Evolutionary conservation across 306 rosid species (phyloP).

Genomic region (Hippophae rhamnoides): DNA sequence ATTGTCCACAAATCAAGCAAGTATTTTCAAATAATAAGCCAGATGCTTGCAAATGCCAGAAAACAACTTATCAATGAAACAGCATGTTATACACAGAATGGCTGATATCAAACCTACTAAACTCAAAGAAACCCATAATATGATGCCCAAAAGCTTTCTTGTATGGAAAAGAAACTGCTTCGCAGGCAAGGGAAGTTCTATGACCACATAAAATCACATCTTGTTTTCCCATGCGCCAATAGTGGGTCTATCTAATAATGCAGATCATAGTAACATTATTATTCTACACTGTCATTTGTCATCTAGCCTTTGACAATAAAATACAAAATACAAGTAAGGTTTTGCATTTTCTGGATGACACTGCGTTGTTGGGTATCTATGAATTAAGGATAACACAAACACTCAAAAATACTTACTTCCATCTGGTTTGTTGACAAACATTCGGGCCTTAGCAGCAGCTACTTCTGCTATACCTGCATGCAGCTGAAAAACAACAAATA

Average conservation of each 20-base stretch:
- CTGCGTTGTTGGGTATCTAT: no score
- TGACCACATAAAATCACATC: no score
- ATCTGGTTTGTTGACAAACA: conserved; percentile 97
- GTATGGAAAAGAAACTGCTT: no score
- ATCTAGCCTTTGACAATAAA: no score
- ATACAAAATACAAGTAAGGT: no score
- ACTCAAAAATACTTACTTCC: conserved; percentile 57
- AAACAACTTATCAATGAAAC: not conserved
- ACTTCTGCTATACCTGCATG: conserved; percentile 92
- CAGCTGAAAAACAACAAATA: conserved; percentile 45
- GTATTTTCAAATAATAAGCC: not conserved
- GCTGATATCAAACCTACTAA: not conserved
- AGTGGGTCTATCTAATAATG: no score
- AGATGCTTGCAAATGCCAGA: not conserved
- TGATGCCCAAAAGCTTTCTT: not conserved
- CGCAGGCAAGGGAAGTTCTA: no score
- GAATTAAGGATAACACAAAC: not conserved
- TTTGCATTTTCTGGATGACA: no score
- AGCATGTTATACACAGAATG: not conserved
- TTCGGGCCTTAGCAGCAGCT: conserved; percentile 99
- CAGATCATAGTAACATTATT: no score
- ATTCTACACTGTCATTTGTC: no score
- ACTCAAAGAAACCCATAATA: not conserved
- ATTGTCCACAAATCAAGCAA: not conserved
- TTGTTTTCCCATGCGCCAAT: no score